phyloP scores from a whole-genome alignment of 1,284 basidiomycete species.

The Grifola frondosa region DNA sequence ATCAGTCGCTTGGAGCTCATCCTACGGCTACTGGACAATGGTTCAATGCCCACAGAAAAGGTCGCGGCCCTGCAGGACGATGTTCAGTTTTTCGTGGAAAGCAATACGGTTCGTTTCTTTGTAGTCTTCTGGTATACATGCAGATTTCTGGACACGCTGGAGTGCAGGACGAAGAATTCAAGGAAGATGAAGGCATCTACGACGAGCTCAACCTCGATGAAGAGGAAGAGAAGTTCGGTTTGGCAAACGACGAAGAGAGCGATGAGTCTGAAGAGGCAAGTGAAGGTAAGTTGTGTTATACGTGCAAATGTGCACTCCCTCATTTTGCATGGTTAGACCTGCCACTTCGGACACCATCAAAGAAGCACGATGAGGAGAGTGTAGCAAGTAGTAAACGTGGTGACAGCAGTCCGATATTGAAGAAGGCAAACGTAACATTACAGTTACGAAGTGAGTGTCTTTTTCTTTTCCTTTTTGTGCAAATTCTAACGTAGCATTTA shows the following conservation, averaged over 20 bases:
- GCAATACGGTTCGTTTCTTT: constrained; percentile 76
- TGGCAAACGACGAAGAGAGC: constrained; percentile 69
- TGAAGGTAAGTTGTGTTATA: constrained; percentile 48
- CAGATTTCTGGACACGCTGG: constrained; percentile 17
- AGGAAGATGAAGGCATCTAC: constrained; percentile 97
- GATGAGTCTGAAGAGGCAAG: constrained; percentile 72
- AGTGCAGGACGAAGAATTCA: constrained; percentile 91
- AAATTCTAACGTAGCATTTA: constrained; percentile 21
- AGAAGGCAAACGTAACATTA: constrained; percentile 64
- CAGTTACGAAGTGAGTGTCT: constrained; percentile 62
- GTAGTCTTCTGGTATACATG: constrained; percentile 6
- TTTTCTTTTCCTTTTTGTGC: neutral
- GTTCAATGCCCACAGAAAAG: constrained; percentile 81
- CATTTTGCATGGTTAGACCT: constrained; percentile 39
- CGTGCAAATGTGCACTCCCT: constrained; percentile 1
- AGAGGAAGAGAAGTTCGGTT: constrained; percentile 90
- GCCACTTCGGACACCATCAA: constrained; percentile 61
- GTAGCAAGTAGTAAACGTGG: constrained; percentile 69
- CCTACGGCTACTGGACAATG: constrained; percentile 92
- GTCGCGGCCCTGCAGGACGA: constrained; percentile 90
- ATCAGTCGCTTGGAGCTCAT: constrained; percentile 92
- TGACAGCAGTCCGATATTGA: constrained; percentile 75
- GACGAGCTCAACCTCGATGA: constrained; percentile 98
- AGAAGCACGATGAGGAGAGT: constrained; percentile 78
- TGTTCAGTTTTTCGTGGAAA: constrained; percentile 96